These are phyloP conservation scores for Kluyveromyces siamensis DNA, from an alignment of 805 yeast species.

Conservation along the genomic window DNA sequence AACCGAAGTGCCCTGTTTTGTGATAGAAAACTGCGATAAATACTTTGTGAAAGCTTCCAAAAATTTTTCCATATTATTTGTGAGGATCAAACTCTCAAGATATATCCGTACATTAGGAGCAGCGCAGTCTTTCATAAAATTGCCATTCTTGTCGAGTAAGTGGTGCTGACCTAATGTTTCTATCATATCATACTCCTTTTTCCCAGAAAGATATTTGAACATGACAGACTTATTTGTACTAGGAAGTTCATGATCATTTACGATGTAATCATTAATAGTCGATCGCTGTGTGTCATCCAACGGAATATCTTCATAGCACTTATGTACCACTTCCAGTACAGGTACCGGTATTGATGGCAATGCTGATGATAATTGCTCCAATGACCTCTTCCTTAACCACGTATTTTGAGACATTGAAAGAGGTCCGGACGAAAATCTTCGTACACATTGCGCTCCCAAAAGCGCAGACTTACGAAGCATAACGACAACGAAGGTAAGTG, in stretches of 20 bases:
- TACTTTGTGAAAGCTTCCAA: constrained; percentile 10
- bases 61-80: constrained; percentile 7
- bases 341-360: neutral
- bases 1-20: constrained; percentile 9
- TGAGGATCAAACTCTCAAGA: constrained; percentile 11
- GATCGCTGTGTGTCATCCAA: neutral
- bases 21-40: constrained; percentile 16
- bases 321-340: constrained; percentile 1
- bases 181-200: constrained; percentile 11
- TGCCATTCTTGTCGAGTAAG: constrained; percentile 7
- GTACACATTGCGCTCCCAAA: neutral
- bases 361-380: neutral
- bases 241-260: neutral
- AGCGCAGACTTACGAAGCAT: neutral
- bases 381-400: neutral
- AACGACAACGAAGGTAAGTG: neutral
- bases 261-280: neutral
- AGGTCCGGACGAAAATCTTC: neutral
- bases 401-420: neutral
- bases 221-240: neutral
- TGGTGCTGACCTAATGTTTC: constrained; percentile 11
- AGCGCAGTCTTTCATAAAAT: constrained; percentile 9
- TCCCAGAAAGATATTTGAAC: constrained; percentile 12
- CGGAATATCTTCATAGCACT: constrained; percentile 1
- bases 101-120: constrained; percentile 13